A percentile compares a stretch with the other conserved stretches of the same genome.
Evolutionary conservation across 192 early-diverging fungal species (phyloP).

Genomic region (Podila clonocystis): DNA sequence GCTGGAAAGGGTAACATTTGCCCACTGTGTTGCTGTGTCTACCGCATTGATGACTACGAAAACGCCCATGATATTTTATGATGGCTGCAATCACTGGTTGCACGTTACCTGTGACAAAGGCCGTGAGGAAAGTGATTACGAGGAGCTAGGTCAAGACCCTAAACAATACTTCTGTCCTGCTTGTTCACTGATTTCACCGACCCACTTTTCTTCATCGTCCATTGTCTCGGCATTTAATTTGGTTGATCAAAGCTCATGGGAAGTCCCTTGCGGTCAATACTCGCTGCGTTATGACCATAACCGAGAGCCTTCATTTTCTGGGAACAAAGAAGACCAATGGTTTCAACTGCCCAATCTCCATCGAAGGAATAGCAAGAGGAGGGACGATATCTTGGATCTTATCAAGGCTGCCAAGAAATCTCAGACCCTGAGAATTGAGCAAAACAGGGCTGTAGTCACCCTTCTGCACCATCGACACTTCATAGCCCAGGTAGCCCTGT

Average conservation of each 20-base stretch:
- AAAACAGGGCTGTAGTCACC: slow-evolving; percentile 8
- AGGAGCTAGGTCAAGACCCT: slow-evolving; percentile 63
- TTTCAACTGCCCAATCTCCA: not conserved
- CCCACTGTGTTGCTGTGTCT: slow-evolving; percentile 63
- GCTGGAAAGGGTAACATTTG: slow-evolving; percentile 64
- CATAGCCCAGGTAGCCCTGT: not conserved
- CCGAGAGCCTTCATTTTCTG: not conserved
- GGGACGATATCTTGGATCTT: slow-evolving; percentile 43
- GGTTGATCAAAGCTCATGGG: slow-evolving; percentile 29
- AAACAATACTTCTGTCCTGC: slow-evolving; percentile 68
- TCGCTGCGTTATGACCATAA: not conserved
- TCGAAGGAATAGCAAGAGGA: slow-evolving; percentile 9
- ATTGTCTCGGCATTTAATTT: slow-evolving; percentile 20
- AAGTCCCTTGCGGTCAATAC: not conserved
- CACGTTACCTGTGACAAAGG: slow-evolving; percentile 64
- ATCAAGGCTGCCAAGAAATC: slow-evolving; percentile 43
- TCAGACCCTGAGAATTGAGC: slow-evolving; percentile 30
- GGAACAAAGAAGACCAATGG: slow-evolving; percentile 12
- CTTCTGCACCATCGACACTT: slow-evolving; percentile 5
- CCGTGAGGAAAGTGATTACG: slow-evolving; percentile 61
- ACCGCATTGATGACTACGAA: slow-evolving; percentile 59
- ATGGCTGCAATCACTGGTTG: slow-evolving; percentile 67
- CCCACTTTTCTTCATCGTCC: slow-evolving; percentile 34
- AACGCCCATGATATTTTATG: slow-evolving; percentile 71
- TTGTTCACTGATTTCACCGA: slow-evolving; percentile 50